Conservation (phyloP, 176 grass and related monocot genomes). For the Eleusine coracana region DNA sequence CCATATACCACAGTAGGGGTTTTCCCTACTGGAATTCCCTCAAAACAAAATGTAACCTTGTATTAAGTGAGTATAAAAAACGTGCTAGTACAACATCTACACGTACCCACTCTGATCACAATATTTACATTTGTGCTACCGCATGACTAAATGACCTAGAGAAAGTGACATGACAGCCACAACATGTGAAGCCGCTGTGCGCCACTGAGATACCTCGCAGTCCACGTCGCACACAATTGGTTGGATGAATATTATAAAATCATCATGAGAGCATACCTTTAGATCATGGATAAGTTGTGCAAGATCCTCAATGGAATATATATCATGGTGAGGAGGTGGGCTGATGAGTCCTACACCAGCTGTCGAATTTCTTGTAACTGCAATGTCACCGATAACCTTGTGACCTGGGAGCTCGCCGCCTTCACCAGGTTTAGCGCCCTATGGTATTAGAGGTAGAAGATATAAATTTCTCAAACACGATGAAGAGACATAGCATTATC, state of each 20-base stretch:
- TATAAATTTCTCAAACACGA: slow-evolving; percentile 1
- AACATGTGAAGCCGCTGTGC: background rate
- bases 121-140: background rate
- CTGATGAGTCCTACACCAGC: slow-evolving; percentile 77
- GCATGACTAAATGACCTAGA: background rate
- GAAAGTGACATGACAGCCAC: background rate
- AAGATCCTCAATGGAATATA: slow-evolving; percentile 80
- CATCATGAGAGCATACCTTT: slow-evolving; percentile 51
- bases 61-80: background rate
- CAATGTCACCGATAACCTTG: slow-evolving; percentile 67
- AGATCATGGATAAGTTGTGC: slow-evolving; percentile 72
- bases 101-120: background rate
- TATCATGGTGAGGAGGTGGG: slow-evolving; percentile 80
- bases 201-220: background rate
- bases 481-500: background rate
- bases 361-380: slow-evolving; percentile 65
- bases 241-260: background rate
- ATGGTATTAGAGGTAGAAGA: background rate
- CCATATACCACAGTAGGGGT: too few species aligned
- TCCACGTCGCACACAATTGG: background rate
- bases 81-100: background rate
- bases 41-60: too few species aligned
- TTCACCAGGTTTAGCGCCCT: slow-evolving; percentile 80
- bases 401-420: slow-evolving; percentile 72
- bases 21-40: too few species aligned